Evolutionary conservation across 371 early-diverging fungal species (phyloP).

Genomic region (Phascolomyces articulosus): DNA sequence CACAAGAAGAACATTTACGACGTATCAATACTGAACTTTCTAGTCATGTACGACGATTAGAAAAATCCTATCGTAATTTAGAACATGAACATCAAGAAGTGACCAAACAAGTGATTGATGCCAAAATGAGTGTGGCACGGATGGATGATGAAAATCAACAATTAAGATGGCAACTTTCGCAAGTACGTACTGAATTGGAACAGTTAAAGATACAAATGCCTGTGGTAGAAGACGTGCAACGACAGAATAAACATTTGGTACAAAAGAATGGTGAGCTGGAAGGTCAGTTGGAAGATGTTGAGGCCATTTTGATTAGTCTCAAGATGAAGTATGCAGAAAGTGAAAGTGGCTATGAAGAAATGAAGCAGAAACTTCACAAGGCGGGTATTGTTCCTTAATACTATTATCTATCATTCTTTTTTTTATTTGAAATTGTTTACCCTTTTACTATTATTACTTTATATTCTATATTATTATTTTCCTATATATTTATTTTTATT

Average conservation of each 20-base stretch:
- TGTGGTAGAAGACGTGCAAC: constrained; percentile 66
- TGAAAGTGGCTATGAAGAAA: constrained; percentile 63
- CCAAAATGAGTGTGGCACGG: constrained; percentile 58
- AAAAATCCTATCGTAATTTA: constrained; percentile 62
- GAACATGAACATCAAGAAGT: constrained; percentile 74
- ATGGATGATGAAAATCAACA: constrained; percentile 57
- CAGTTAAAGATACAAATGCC: constrained; percentile 6
- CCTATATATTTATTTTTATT: too few relatives aligned
- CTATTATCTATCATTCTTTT: neutral
- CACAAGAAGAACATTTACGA: constrained; percentile 58
- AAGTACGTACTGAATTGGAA: constrained; percentile 44
- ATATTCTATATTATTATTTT: too few relatives aligned
- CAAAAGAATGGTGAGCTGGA: constrained; percentile 67
- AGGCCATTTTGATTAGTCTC: constrained; percentile 62
- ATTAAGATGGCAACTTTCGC: constrained; percentile 53
- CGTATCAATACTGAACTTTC: constrained; percentile 68
- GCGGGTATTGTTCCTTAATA: constrained; percentile 5
- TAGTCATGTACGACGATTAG: constrained; percentile 58
- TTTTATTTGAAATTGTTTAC: neutral
- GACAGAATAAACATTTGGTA: constrained; percentile 65
- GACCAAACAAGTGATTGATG: constrained; percentile 54
- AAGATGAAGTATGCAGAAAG: constrained; percentile 73
- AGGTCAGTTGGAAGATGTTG: constrained; percentile 64
- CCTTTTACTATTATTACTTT: too few relatives aligned
- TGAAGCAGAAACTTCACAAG: constrained; percentile 34